Percentiles rank a stretch among this genome's conserved stretches.
Evolutionary conservation across 2,329 filamentous ascomycete genomes (phyloP).

Genomic region (Didymella arachidicola): DNA sequence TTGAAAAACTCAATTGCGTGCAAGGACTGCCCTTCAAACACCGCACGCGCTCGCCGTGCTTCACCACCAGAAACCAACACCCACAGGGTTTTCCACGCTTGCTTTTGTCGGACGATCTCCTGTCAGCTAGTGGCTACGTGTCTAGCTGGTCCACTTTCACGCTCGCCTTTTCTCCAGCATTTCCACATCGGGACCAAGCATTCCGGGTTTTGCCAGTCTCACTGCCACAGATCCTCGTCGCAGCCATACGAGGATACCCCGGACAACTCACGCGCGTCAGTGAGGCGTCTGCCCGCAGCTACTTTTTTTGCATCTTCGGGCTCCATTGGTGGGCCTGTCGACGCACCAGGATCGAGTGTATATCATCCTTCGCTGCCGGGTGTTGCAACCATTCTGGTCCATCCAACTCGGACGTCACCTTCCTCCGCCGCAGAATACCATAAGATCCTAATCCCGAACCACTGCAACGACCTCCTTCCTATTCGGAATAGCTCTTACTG

Average conservation of each 20-base stretch:
- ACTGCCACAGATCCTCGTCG: conserved; percentile 45
- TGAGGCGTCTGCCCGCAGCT: conserved; percentile 48
- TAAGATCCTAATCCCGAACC: conserved; percentile 23
- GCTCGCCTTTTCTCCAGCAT: conserved; percentile 43
- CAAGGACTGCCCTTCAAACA: conserved; percentile 49
- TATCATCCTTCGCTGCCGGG: conserved; percentile 48
- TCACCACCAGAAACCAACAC: conserved; percentile 37
- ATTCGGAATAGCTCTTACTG: conserved; percentile 24
- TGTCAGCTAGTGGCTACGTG: conserved; percentile 44
- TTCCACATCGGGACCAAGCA: conserved; percentile 47
- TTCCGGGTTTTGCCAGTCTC: conserved; percentile 42
- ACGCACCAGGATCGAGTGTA: conserved; percentile 49
- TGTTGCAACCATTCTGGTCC: conserved; percentile 39
- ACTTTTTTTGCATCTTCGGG: conserved; percentile 42
- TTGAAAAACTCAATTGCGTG: conserved; percentile 40
- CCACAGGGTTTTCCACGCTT: conserved; percentile 47
- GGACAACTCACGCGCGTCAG: conserved; percentile 39
- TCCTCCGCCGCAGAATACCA: conserved; percentile 12
- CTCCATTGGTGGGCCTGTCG: conserved; percentile 48
- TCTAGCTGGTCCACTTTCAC: conserved; percentile 38
- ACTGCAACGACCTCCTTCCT: conserved; percentile 17
- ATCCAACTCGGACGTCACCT: conserved; percentile 42
- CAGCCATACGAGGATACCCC: conserved; percentile 50
- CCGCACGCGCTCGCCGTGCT: conserved; percentile 40
- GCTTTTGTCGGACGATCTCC: conserved; percentile 41